These are phyloP conservation scores for Fusarium stilboides DNA, from an alignment of 2,329 filamentous ascomycete genomes.

Conservation along the genomic window DNA sequence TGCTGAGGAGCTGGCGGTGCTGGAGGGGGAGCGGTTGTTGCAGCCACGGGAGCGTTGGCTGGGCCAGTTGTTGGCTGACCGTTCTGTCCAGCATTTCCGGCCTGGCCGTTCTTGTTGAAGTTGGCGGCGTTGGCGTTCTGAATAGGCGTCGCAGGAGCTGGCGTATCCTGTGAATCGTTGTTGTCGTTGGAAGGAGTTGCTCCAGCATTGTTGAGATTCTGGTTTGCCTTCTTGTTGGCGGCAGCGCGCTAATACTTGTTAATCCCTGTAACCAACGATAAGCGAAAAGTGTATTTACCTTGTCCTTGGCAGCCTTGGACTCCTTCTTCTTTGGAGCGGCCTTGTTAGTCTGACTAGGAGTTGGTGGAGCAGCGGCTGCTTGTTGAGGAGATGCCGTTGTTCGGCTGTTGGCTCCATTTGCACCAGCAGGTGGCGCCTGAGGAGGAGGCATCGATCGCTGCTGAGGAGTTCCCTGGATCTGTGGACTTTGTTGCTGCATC, in stretches of 20 bases:
- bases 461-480: conserved; percentile 78
- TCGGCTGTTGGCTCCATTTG: conserved; percentile 67
- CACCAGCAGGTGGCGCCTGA: conserved; percentile 68
- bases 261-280: conserved; percentile 14
- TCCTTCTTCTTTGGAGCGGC: conserved; percentile 84
- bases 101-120: conserved; percentile 60
- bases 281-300: conserved; percentile 69
- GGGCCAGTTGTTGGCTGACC: conserved; percentile 51
- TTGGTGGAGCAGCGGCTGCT: conserved; percentile 79
- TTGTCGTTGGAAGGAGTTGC: conserved; percentile 72
- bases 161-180: conserved; percentile 69
- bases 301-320: conserved; percentile 73
- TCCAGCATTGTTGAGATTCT: conserved; percentile 63
- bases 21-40: conserved; percentile 52
- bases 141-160: conserved; percentile 75
- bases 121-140: conserved; percentile 56
- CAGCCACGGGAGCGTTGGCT: conserved; percentile 51
- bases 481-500: conserved; percentile 60
- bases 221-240: conserved; percentile 75
- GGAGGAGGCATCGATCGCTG: conserved; percentile 80
- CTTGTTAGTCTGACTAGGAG: conserved; percentile 81
- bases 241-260: conserved; percentile 60
- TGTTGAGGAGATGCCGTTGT: conserved; percentile 75
- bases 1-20: conserved; percentile 38
- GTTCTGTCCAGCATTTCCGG: conserved; percentile 51